Conservation (phyloP, 306 rosid species). For the Hippophae tibetana region DNA sequence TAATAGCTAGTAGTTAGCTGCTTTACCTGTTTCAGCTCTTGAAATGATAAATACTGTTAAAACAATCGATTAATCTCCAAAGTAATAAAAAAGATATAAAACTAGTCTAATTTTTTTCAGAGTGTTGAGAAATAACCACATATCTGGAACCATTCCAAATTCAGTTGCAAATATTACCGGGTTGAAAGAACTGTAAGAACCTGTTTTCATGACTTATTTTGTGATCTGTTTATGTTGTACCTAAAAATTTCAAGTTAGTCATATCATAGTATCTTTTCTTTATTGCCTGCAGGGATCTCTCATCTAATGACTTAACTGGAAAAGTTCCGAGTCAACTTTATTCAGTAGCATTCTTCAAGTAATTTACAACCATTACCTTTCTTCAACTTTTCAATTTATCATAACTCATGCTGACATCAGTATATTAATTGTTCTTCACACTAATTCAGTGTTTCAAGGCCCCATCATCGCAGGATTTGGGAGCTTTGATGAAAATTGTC, state of each 20-base stretch:
- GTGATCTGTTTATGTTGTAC: not conserved
- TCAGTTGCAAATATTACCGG: conserved; percentile 31
- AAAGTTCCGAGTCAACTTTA: conserved; percentile 61
- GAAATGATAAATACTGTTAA: too few species aligned
- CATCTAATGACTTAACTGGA: conserved; percentile 63
- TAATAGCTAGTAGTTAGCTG: too few species aligned
- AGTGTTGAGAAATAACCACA: conserved; percentile 34
- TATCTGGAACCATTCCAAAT: conserved; percentile 40
- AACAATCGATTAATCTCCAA: not conserved
- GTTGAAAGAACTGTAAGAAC: conserved; percentile 30
- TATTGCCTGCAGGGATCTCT: conserved; percentile 64
- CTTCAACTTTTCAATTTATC: too few species aligned
- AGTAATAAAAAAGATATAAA: not conserved
- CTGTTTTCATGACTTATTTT: conserved; percentile 5
- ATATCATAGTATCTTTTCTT: not conserved
- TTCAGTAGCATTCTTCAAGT: conserved; percentile 25
- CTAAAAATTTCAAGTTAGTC: not conserved
- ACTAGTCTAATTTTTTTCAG: conserved; percentile 21
- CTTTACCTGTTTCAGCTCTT: too few species aligned
- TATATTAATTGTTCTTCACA: too few species aligned
- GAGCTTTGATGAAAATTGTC: too few species aligned
- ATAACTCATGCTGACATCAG: too few species aligned
- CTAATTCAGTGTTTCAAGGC: too few species aligned
- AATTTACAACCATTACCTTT: too few species aligned
- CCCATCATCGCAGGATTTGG: too few species aligned